phyloP scores from a whole-genome alignment of 768 basidiomycete genomes.

The Hydnomerulius pinastri region DNA sequence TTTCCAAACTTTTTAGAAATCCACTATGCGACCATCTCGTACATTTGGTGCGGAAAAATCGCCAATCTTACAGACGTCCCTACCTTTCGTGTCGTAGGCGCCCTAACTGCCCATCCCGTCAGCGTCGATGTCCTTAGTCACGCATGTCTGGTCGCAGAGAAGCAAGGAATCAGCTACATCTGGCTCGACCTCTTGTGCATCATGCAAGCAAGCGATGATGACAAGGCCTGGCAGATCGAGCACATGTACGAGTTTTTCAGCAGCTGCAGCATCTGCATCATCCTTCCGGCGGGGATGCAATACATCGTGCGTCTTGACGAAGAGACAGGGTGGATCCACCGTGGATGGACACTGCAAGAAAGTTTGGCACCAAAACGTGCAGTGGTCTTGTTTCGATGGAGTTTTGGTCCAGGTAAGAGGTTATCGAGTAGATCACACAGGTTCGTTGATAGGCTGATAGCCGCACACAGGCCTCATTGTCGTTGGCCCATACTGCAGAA shows the following conservation, averaged over 20 bases:
- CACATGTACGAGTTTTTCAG: constrained; percentile 17
- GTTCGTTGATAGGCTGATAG: background rate
- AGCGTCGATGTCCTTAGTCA: background rate
- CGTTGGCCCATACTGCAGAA: too few species aligned
- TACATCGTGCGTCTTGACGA: constrained; percentile 16
- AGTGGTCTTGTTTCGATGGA: background rate
- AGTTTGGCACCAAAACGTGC: background rate
- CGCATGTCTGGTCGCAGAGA: background rate
- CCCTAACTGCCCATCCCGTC: background rate
- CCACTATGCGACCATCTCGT: background rate
- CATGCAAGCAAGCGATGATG: constrained; percentile 13
- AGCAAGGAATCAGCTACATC: background rate
- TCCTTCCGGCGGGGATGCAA: constrained; percentile 18
- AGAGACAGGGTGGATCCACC: constrained; percentile 18
- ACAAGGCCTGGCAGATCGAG: constrained; percentile 21
- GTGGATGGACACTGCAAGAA: constrained; percentile 23
- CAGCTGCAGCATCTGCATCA: constrained; percentile 10
- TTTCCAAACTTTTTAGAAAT: background rate
- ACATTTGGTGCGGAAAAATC: background rate
- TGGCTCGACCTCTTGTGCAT: constrained; percentile 18
- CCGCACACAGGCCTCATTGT: background rate
- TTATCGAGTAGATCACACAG: background rate
- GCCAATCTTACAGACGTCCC: background rate
- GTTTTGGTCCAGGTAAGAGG: background rate
- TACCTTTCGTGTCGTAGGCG: background rate